Evolutionary conservation across 306 rosid species (phyloP), one percentile per base, ranked within the genome.

Genomic region (Rubus parviflorus): DNA sequence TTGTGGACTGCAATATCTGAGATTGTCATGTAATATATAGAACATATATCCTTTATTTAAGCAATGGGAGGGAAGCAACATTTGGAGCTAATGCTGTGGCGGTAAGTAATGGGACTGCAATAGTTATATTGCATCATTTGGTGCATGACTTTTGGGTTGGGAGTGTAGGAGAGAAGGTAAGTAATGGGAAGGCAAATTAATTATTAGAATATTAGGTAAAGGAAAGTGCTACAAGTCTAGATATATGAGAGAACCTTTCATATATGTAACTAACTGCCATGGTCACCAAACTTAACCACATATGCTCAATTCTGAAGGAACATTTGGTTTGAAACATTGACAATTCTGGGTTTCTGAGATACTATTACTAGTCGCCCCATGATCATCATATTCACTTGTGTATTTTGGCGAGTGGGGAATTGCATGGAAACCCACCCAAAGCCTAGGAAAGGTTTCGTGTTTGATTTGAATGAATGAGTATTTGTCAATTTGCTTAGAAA

Each of bases 141-240:
- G 73, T 7, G 19, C 41, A 22, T 79, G 72, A 40, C 68, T 67
- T 37, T 65, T 7, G 64, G 35, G 73, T 2, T 76, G 75, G 64
- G 60, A 42, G 48, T 60, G 37, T 66, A 22, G 62, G 40, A 16
- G 35, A 17, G 57, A 52, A 51, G 56, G 51, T 38, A 7, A 66
- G 64, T 20, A 15, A 12, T 22, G 72, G 53, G 40, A 38, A 22
- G 53, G 51, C 43, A 30, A 47, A 30, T 30, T 30, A 30, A 30
- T 30, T 30, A 30, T 30, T 30, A 30, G 35, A 30, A 30, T 30
- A 30, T 75, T 81, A 81, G 82, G 83, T 81, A 73, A 52, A 43
- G 74, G 76, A 58, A 68, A 56, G 61, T 22, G 60, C 23, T 49
- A 65, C 4, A 0, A 38, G n/a, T 54, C 51, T 54, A 10, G 40